phyloP scores from a whole-genome alignment of 345 rosid species.

The Angophora floribunda region DNA sequence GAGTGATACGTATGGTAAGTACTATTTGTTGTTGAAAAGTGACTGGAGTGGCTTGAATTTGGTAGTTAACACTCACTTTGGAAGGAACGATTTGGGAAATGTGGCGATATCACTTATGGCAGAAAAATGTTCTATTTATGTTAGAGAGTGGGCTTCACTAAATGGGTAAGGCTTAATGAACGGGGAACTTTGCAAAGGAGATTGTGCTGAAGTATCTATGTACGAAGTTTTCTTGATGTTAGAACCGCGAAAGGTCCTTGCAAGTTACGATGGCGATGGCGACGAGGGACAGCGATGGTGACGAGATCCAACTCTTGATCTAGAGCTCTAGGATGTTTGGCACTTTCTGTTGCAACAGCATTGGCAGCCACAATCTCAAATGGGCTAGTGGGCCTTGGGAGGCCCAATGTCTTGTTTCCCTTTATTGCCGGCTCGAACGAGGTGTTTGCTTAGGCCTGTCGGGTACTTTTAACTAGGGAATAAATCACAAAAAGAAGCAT shows the following conservation, averaged over 20 bases:
- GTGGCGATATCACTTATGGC: background rate
- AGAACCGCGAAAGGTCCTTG: accelerated
- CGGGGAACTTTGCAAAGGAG: accelerated
- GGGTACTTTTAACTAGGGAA: background rate
- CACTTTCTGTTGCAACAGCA: background rate
- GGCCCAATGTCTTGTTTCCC: background rate
- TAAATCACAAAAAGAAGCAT: background rate
- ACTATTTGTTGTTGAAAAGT: background rate
- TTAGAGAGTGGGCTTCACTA: background rate
- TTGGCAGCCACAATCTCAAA: background rate
- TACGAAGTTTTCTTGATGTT: background rate
- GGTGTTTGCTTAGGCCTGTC: background rate
- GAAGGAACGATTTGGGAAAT: too few relatives aligned
- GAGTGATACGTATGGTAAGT: too few relatives aligned
- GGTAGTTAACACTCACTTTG: too few relatives aligned
- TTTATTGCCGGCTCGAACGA: background rate
- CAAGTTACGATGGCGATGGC: background rate
- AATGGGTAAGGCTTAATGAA: background rate
- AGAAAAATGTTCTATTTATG: background rate
- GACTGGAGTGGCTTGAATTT: too few relatives aligned
- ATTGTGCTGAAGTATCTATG: background rate
- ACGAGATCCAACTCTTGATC: background rate
- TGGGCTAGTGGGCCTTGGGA: background rate
- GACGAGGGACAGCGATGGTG: background rate
- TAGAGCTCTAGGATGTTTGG: background rate